Evolutionary conservation across 2,329 filamentous ascomycete species (phyloP).

Genomic region (Mycosphaerella sp.): DNA sequence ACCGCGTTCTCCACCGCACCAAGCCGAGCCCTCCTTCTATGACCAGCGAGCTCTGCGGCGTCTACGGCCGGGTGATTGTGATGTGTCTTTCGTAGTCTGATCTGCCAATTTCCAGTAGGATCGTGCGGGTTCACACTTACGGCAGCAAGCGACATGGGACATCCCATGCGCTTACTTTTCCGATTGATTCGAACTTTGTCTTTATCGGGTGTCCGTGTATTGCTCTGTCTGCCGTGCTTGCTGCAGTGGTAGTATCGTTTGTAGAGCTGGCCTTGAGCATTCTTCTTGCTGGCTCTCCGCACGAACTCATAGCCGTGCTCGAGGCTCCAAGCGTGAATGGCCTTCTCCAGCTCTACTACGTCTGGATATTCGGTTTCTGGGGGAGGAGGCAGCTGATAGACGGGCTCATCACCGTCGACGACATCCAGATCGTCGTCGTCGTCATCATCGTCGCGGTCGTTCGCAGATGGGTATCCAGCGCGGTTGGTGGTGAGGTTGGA

Average conservation of each 20-base stretch:
- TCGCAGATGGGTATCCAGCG: constrained; percentile 2
- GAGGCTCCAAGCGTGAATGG: constrained; percentile 31
- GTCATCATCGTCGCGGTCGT: constrained; percentile 21
- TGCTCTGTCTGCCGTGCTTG: constrained; percentile 30
- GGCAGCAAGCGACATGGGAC: constrained; percentile 32
- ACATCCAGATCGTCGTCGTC: constrained; percentile 25
- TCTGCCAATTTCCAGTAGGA: constrained; percentile 31
- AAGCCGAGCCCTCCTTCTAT: constrained; percentile 29
- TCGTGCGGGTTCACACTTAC: constrained; percentile 30
- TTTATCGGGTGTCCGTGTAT: constrained; percentile 23
- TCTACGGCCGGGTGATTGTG: constrained; percentile 33
- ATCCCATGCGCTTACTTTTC: constrained; percentile 29
- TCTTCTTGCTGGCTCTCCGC: constrained; percentile 32
- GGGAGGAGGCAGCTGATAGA: constrained; percentile 31
- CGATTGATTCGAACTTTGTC: constrained; percentile 26
- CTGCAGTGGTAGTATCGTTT: constrained; percentile 34
- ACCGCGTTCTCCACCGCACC: constrained; percentile 31
- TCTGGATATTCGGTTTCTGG: constrained; percentile 28
- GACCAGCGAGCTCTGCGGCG: constrained; percentile 27
- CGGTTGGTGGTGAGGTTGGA: not conserved
- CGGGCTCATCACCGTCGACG: constrained; percentile 23
- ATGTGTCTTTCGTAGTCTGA: constrained; percentile 31
- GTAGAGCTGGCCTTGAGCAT: constrained; percentile 30
- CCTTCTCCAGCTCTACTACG: constrained; percentile 29
- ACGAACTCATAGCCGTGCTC: constrained; percentile 34